These are phyloP conservation scores for Trichosporon sp. DNA, from an alignment of 1,284 basidiomycete genomes.

Conservation along the genomic window DNA sequence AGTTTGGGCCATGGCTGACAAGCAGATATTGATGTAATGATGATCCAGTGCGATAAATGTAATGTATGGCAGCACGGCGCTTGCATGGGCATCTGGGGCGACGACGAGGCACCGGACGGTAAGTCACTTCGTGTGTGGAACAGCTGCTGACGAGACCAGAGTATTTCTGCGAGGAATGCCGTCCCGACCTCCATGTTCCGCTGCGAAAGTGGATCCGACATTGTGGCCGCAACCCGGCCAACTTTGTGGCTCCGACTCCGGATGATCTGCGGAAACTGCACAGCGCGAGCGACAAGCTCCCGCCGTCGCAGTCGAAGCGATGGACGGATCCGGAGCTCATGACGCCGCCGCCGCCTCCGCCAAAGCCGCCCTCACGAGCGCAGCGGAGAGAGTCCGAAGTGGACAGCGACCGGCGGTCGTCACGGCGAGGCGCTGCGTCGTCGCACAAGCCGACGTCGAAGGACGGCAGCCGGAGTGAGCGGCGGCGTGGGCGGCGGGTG, in stretches of 20 bases:
- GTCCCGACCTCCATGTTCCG: slow-evolving; percentile 75
- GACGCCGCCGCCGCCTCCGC: slow-evolving; percentile 12
- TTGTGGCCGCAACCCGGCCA: slow-evolving; percentile 33
- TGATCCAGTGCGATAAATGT: slow-evolving; percentile 97
- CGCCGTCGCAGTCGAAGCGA: slow-evolving; percentile 46
- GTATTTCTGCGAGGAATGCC: slow-evolving; percentile 89
- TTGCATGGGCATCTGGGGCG: slow-evolving; percentile 88
- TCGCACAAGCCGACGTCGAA: slow-evolving; percentile 7
- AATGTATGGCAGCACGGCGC: slow-evolving; percentile 97
- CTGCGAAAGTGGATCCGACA: slow-evolving; percentile 60
- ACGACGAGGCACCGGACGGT: slow-evolving; percentile 71
- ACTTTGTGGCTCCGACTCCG: slow-evolving; percentile 39
- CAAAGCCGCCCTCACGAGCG: slow-evolving; percentile 27
- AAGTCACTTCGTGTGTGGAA: slow-evolving; percentile 47
- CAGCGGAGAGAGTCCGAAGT: slow-evolving; percentile 19
- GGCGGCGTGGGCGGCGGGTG: slow-evolving; percentile 11
- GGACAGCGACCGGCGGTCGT: slow-evolving; percentile 3
- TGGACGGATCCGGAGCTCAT: slow-evolving; percentile 31
- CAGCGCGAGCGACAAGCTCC: slow-evolving; percentile 29
- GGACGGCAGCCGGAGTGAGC: slow-evolving; percentile 10
- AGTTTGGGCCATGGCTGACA: slow-evolving; percentile 8
- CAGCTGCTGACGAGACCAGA: slow-evolving; percentile 28
- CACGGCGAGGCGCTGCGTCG: slow-evolving; percentile 1
- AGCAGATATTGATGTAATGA: slow-evolving; percentile 66
- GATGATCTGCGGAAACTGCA: slow-evolving; percentile 36